Conservation (phyloP, 2,329 filamentous ascomycete species). For the Cercospora sp. region DNA sequence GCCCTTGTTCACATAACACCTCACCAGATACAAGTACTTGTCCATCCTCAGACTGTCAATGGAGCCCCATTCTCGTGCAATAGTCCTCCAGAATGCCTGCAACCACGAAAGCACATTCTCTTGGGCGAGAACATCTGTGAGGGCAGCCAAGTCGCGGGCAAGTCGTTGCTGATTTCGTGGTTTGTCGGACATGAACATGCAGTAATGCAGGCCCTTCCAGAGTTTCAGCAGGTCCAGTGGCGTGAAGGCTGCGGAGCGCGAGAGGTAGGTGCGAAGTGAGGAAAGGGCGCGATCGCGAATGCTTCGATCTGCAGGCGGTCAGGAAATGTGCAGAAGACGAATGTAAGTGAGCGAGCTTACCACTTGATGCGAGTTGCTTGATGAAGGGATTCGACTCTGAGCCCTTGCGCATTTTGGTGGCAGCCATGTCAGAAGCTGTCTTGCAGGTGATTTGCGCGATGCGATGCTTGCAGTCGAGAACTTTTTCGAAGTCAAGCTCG, state of each 20-base stretch:
- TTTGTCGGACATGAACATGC: constrained; percentile 86
- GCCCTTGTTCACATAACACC: constrained; percentile 73
- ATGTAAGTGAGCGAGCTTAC: constrained; percentile 57
- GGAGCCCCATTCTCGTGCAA: constrained; percentile 52
- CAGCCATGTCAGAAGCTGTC: constrained; percentile 20
- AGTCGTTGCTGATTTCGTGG: constrained; percentile 83
- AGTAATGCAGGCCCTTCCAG: constrained; percentile 93
- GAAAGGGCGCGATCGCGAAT: constrained; percentile 56
- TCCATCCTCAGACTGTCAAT: constrained; percentile 66
- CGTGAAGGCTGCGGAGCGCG: constrained; percentile 60
- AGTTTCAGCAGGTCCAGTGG: constrained; percentile 78
- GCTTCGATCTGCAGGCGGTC: constrained; percentile 29
- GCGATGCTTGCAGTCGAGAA: constrained; percentile 9
- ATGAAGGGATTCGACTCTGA: constrained; percentile 60
- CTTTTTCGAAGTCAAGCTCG: constrained; percentile 6
- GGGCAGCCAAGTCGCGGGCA: constrained; percentile 70
- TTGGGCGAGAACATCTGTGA: constrained; percentile 58
- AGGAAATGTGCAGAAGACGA: not conserved
- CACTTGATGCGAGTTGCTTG: constrained; percentile 79
- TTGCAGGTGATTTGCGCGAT: not conserved
- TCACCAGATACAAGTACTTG: constrained; percentile 85
- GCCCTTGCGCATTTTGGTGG: constrained; percentile 15
- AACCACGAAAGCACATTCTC: constrained; percentile 46
- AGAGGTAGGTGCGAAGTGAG: constrained; percentile 76
- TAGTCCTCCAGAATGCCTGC: constrained; percentile 54